Conservation (phyloP, 768 basidiomycete genomes). For the Xerocomus spinulosus region DNA sequence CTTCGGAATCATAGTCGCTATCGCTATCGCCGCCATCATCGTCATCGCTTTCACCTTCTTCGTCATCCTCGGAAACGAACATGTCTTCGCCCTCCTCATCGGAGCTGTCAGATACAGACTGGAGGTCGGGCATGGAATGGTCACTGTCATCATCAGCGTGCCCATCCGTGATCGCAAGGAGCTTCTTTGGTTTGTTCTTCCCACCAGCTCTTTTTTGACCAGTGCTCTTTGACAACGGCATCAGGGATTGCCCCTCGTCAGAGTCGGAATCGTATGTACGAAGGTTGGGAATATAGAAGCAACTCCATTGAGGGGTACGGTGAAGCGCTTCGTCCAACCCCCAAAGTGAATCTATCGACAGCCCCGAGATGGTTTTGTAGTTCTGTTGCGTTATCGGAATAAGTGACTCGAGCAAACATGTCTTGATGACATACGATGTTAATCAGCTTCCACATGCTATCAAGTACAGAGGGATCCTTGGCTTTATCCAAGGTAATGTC, state of each 20-base stretch:
- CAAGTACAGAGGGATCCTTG: slow-evolving; percentile 44
- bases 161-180: slow-evolving; percentile 50
- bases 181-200: slow-evolving; percentile 34
- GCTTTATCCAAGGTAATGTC: slow-evolving; percentile 54
- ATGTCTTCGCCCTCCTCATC: slow-evolving; percentile 39
- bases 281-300: slow-evolving; percentile 32
- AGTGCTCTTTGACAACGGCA: slow-evolving; percentile 8
- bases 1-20: slow-evolving; percentile 58
- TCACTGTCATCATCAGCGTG: slow-evolving; percentile 37
- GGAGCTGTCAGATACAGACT: slow-evolving; percentile 60
- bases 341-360: slow-evolving; percentile 63
- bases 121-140: slow-evolving; percentile 62
- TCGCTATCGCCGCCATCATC: slow-evolving; percentile 37
- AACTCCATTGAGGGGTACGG: slow-evolving; percentile 57
- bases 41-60: slow-evolving; percentile 31
- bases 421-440: slow-evolving; percentile 43
- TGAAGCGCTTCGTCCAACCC: slow-evolving; percentile 47
- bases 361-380: slow-evolving; percentile 48
- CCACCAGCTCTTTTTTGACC: slow-evolving; percentile 15
- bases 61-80: slow-evolving; percentile 28
- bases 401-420: not conserved
- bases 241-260: slow-evolving; percentile 21
- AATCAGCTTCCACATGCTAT: slow-evolving; percentile 61
- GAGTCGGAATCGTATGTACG: slow-evolving; percentile 20
- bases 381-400: slow-evolving; percentile 42